A percentile compares a stretch with the other conserved stretches of the same genome.
Evolutionary conservation across 2,329 filamentous ascomycete species (phyloP).

Genomic region (Penicillium sp.): DNA sequence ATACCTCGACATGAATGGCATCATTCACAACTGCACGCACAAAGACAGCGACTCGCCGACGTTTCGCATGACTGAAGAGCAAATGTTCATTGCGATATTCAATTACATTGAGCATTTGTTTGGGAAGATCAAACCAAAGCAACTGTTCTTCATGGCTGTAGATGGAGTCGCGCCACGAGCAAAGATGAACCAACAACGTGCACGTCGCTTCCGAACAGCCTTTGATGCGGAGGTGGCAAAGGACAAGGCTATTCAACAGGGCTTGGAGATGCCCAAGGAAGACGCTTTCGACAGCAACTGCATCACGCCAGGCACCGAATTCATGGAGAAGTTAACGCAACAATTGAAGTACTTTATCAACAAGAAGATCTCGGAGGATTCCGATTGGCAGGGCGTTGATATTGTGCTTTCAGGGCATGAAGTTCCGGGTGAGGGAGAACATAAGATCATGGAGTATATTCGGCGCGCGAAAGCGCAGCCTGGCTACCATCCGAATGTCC

Average conservation of each 20-base stretch:
- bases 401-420: constrained; percentile 96
- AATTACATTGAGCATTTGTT: constrained; percentile 99
- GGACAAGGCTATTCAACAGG: constrained; percentile 85
- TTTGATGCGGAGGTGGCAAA: constrained; percentile 82
- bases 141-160: constrained; percentile 99
- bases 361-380: constrained; percentile 96
- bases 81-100: constrained; percentile 99
- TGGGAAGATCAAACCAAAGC: constrained; percentile 96
- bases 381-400: constrained; percentile 95
- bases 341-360: constrained; percentile 98
- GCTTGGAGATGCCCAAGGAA: constrained; percentile 88
- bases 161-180: constrained; percentile 95
- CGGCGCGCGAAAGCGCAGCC: constrained; percentile 93
- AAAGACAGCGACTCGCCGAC: constrained; percentile 89
- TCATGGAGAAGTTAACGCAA: constrained; percentile 92
- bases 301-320: constrained; percentile 91
- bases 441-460: constrained; percentile 99
- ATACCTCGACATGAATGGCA: constrained; percentile 89
- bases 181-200: constrained; percentile 99
- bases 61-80: constrained; percentile 90
- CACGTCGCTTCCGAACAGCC: constrained; percentile 88
- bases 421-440: constrained; percentile 94
- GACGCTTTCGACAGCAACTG: constrained; percentile 98
- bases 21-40: constrained; percentile 99
- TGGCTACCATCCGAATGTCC: constrained; percentile 84